Evolutionary conservation across 331 rosid species (phyloP).

Genomic region (Saraca asoca): DNA sequence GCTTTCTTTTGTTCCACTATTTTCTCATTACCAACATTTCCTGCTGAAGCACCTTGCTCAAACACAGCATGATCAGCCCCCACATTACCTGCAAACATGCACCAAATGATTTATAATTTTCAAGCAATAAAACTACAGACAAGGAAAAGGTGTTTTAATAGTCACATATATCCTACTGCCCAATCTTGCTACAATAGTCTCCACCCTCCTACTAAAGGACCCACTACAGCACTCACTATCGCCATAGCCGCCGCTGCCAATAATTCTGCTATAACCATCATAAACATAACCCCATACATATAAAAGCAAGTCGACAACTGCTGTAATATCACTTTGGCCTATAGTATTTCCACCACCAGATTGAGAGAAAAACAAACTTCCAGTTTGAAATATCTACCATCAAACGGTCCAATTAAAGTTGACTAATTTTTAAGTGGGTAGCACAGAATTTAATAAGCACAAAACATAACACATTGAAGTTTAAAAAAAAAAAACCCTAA

Average conservation of each 20-base stretch:
- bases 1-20: slow-evolving; percentile 66
- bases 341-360: too few relatives aligned
- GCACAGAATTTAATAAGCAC: not conserved
- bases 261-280: slow-evolving; percentile 4
- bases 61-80: slow-evolving; percentile 90
- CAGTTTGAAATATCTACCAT: too few relatives aligned
- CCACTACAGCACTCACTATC: not conserved
- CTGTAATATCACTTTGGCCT: too few relatives aligned
- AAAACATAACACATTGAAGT: not conserved
- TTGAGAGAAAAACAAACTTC: too few relatives aligned
- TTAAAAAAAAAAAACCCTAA: slow-evolving; percentile 13
- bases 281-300: too few relatives aligned
- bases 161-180: slow-evolving; percentile 9
- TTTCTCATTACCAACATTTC: slow-evolving; percentile 77
- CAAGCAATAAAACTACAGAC: not conserved
- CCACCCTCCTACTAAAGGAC: not conserved
- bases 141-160: not conserved
- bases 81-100: slow-evolving; percentile 71
- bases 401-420: too few relatives aligned
- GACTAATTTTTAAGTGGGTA: too few relatives aligned
- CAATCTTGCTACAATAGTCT: slow-evolving; percentile 19
- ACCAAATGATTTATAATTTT: slow-evolving; percentile 19
- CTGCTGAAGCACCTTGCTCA: slow-evolving; percentile 99
- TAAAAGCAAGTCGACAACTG: too few relatives aligned
- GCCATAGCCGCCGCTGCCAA: not conserved